Evolutionary conservation across 768 basidiomycete species (phyloP).

Genomic region (Strobilomyces echinocephalus): DNA sequence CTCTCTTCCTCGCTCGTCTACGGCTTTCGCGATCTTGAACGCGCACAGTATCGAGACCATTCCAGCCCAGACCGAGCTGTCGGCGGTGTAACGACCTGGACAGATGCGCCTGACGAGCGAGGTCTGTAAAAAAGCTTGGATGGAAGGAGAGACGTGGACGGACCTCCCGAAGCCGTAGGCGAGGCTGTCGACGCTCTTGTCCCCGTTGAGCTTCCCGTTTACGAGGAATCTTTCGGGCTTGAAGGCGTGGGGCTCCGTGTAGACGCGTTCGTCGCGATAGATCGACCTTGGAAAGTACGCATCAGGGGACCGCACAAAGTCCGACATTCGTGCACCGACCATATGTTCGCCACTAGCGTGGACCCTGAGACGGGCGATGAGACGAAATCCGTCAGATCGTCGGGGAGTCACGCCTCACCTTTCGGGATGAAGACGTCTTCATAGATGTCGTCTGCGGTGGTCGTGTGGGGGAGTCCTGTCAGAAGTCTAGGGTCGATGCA

Average conservation of each 20-base stretch:
- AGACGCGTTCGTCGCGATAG: conserved; percentile 5
- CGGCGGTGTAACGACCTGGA: conserved; percentile 15
- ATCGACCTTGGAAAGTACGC: conserved; percentile 12
- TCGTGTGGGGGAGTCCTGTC: conserved; percentile 14
- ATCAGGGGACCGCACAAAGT: neutral
- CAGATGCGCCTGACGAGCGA: neutral
- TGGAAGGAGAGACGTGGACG: neutral
- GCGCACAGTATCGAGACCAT: conserved; percentile 25
- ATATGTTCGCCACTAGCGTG: conserved; percentile 17
- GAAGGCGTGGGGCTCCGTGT: conserved; percentile 23
- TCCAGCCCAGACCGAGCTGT: conserved; percentile 27
- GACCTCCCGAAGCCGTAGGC: conserved; percentile 26
- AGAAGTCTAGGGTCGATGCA: neutral
- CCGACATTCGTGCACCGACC: conserved; percentile 2
- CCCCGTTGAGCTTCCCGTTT: conserved; percentile 6
- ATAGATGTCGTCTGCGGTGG: neutral
- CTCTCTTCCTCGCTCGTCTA: conserved; percentile 24
- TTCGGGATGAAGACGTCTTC: neutral
- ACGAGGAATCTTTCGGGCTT: conserved; percentile 30
- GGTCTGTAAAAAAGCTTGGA: neutral
- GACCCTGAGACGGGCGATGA: conserved; percentile 10
- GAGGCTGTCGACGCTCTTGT: neutral
- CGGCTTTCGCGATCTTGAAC: conserved; percentile 23
- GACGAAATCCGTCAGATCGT: neutral
- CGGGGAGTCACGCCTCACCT: conserved; percentile 15